A percentile compares a stretch with the other conserved stretches of the same genome.
Evolutionary conservation across 305 asterid genomes (phyloP).

Genomic region (Euphrasia arctica): DNA sequence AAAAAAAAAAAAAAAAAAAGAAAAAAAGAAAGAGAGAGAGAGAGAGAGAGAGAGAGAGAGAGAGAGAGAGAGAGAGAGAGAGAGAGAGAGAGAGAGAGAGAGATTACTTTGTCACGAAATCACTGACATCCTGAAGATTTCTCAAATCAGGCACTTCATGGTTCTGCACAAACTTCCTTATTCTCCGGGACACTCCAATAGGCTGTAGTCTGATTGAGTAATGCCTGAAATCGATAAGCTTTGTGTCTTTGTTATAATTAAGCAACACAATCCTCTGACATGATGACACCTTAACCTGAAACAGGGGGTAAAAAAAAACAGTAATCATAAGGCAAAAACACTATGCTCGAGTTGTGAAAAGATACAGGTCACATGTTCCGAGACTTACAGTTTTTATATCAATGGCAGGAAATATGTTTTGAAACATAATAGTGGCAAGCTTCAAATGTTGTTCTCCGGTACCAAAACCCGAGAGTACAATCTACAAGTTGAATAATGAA

Average conservation of each 20-base stretch:
- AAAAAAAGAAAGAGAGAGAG: too few species aligned
- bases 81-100: constrained; percentile 20
- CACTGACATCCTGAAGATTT: constrained; percentile 85
- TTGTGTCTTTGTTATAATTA: constrained; percentile 84
- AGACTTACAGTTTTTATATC: constrained; percentile 80
- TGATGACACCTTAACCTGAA: constrained; percentile 85
- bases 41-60: too few species aligned
- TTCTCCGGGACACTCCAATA: constrained; percentile 73
- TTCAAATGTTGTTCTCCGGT: constrained; percentile 91
- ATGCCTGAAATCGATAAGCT: constrained; percentile 83
- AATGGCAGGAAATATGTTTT: constrained; percentile 92
- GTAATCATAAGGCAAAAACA: constrained; percentile 20
- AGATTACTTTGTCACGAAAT: constrained; percentile 70
- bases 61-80: too few species aligned
- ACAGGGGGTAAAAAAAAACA: background rate
- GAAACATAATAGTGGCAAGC: constrained; percentile 85
- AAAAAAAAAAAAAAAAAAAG: too few species aligned
- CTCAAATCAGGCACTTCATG: constrained; percentile 87
- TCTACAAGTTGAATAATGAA: constrained; percentile 41
- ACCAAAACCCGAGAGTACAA: constrained; percentile 95
- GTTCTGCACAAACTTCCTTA: constrained; percentile 87
- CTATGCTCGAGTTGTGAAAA: constrained; percentile 13
- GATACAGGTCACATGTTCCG: constrained; percentile 4
- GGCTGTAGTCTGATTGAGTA: constrained; percentile 93
- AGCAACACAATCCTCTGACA: constrained; percentile 95